Evolutionary conservation across 371 early-diverging fungal genomes (phyloP).

Genomic region (Circinella umbellata): DNA sequence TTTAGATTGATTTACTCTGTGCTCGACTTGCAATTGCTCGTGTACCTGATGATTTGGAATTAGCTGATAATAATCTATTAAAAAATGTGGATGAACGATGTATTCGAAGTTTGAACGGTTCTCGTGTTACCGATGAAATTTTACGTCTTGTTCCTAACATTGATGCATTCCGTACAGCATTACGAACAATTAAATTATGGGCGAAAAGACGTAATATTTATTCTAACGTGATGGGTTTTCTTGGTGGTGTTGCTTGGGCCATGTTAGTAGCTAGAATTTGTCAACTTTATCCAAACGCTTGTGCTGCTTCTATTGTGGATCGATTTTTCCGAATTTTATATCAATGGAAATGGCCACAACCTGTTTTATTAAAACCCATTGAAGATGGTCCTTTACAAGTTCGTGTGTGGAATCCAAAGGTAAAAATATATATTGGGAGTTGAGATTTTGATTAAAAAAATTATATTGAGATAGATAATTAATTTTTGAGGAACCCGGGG

Average conservation of each 20-base stretch:
- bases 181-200: slow-evolving; percentile 99
- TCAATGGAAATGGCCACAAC: slow-evolving; percentile 98
- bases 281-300: slow-evolving; percentile 97
- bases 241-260: slow-evolving; percentile 99
- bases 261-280: slow-evolving; percentile 98
- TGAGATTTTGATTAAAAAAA: too few species aligned
- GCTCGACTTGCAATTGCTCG: slow-evolving; percentile 81
- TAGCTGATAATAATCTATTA: slow-evolving; percentile 88
- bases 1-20: slow-evolving; percentile 96
- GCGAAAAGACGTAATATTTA: slow-evolving; percentile 96
- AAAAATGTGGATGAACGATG: slow-evolving; percentile 94
- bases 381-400: slow-evolving; percentile 93
- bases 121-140: slow-evolving; percentile 98
- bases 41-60: slow-evolving; percentile 89
- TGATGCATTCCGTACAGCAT: slow-evolving; percentile 87
- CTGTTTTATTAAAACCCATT: slow-evolving; percentile 92
- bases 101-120: slow-evolving; percentile 97
- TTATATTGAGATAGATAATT: too few species aligned
- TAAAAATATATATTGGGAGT: slow-evolving; percentile 18
- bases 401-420: slow-evolving; percentile 98
- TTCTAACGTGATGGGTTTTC: slow-evolving; percentile 98
- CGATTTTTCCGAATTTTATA: slow-evolving; percentile 93
- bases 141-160: slow-evolving; percentile 95
- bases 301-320: slow-evolving; percentile 84
- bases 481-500: too few species aligned